phyloP scores from a whole-genome alignment of 805 yeast species.

The Candida quercuum region DNA sequence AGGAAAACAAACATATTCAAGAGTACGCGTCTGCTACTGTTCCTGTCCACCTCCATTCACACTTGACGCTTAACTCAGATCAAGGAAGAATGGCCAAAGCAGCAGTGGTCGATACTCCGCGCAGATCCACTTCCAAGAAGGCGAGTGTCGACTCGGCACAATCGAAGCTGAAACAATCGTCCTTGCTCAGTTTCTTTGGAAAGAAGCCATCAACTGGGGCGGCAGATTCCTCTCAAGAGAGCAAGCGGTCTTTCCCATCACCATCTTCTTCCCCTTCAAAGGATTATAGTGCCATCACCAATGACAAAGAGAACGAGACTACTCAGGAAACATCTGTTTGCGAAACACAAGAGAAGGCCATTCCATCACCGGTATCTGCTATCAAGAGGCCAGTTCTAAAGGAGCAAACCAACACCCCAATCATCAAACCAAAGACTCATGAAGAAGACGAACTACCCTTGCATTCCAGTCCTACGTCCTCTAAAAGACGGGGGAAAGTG shows the following conservation, averaged over 20 bases:
- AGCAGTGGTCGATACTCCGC: constrained; percentile 7
- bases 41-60: too few relatives aligned
- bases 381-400: constrained; percentile 10
- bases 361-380: constrained; percentile 4
- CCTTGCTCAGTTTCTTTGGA: constrained; percentile 11
- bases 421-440: not conserved
- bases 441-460: not conserved
- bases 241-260: constrained; percentile 1
- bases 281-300: not conserved
- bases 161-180: constrained; percentile 9
- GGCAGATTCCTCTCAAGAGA: not conserved
- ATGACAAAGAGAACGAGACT: not conserved
- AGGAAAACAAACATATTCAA: too few relatives aligned
- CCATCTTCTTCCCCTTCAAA: constrained; percentile 9
- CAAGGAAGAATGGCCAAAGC: constrained; percentile 5
- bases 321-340: not conserved
- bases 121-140: not conserved
- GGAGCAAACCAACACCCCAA: not conserved
- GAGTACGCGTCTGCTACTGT: too few relatives aligned
- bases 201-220: constrained; percentile 4
- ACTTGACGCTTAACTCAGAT: too few relatives aligned
- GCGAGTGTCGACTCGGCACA: constrained; percentile 2
- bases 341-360: not conserved
- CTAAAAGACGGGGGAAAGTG: constrained; percentile 18
- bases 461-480: constrained; percentile 13